These are phyloP conservation scores for Termitomyces eurrhizus DNA, from an alignment of 768 basidiomycete genomes.

Conservation along the genomic window DNA sequence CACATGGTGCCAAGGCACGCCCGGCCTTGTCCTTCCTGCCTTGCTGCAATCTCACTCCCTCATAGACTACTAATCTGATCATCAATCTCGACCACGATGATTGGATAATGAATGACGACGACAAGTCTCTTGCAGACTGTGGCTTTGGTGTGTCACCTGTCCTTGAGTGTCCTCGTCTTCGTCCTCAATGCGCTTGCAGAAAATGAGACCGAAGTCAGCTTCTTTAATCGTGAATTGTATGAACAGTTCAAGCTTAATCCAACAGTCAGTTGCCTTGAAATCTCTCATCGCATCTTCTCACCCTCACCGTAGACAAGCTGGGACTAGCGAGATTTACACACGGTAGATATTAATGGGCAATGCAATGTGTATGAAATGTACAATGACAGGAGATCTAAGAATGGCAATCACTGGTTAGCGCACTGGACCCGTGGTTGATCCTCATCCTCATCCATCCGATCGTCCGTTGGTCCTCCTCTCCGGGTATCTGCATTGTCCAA, in stretches of 20 bases:
- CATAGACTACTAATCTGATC: conserved; percentile 92
- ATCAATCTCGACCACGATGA: conserved; percentile 97
- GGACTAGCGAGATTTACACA: conserved; percentile 29
- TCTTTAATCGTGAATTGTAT: conserved; percentile 79
- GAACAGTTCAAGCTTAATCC: conserved; percentile 82
- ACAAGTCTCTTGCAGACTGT: conserved; percentile 56
- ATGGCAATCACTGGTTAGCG: conserved; percentile 70
- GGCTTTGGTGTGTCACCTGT: conserved; percentile 62
- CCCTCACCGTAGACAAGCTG: conserved; percentile 36
- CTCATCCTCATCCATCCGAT: conserved; percentile 90
- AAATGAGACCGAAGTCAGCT: conserved; percentile 93
- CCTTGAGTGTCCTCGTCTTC: not conserved
- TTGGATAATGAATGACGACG: conserved; percentile 78
- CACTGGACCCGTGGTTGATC: conserved; percentile 96
- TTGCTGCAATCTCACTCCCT: conserved; percentile 1
- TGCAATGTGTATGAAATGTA: conserved; percentile 33
- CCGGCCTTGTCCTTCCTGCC: not conserved
- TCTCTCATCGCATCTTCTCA: not conserved
- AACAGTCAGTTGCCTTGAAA: conserved; percentile 42
- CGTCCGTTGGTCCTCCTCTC: conserved; percentile 52
- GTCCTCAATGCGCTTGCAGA: conserved; percentile 42
- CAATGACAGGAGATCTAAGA: conserved; percentile 25
- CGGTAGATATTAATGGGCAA: conserved; percentile 31
- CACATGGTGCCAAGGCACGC: conserved; percentile 88
- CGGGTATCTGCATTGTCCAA: conserved; percentile 77